Evolutionary conservation across 768 basidiomycete species (phyloP), one percentile per base, ranked within the genome.

Genomic region (Naematelia aurantialba): DNA sequence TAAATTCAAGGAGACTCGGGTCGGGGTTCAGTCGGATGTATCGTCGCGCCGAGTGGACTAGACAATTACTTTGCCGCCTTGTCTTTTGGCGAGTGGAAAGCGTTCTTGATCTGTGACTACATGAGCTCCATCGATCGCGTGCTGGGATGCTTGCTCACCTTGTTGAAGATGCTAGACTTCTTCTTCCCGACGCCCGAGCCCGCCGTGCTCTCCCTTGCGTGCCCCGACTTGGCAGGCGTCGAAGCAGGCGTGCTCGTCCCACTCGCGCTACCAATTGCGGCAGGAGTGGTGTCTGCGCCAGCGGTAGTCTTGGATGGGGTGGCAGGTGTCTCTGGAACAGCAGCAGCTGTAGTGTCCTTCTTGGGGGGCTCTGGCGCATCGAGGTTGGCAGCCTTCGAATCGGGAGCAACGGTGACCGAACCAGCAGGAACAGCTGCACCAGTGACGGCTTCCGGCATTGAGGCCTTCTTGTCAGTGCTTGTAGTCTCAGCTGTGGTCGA

Each of bases 91-190:
- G 69, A 70, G 29, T 26, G 34, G 65, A 71, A 71, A 27, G 67
- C 67, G 51, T 58, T 22, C 61, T 71, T 71, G 64, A 71, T 64
- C 69, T 71, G 42, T 14, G 45, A 45, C 21, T 24, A 30, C 13
- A 25, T 50, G 17, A 54, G 54, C 31, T 19, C 19, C 2, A 22
- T 11, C n/a, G 24, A 2, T n/a, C 31, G 24, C 34, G 13, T 45
- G 13, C 13, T 30, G 25, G 30, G 19, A 21, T 14, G n/a, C n/a
- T 46, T 5, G 4, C 68, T 45, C 48, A 68, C 75, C 69, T 76
- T 76, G 55, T 34, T 42, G 54, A 76, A 71, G 61, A 76, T 62
- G 51, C 72, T 63, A 3, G 68, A 69, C 68, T 76, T 76, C 44
- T 65, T 63, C 69, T 76, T 76, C 47, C 61, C 61, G 12, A 61